Base-by-base conservation (phyloP, 2,329 filamentous ascomycete genomes). In the Apiospora aurea region DNA sequence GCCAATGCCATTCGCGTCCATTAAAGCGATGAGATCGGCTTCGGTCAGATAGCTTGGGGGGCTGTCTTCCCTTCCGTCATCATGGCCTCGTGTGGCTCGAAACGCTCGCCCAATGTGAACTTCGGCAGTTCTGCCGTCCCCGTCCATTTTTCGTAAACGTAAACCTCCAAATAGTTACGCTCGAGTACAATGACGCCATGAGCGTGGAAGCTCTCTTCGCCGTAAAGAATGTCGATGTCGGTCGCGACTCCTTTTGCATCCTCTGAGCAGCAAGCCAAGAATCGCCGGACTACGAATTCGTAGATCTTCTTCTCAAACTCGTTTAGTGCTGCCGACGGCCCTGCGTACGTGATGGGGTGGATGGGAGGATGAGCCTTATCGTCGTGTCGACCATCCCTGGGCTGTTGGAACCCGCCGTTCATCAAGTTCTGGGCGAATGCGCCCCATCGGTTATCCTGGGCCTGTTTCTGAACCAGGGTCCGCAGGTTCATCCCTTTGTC, bases 1-100 rank as follows among this genome's bases (percentile, higher is more conserved):
- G 16, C 96, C 96, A 75, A 99, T 99, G 2, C 96, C 96, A 80
- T 99, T 99, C 64, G 94, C 95, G 83, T 99, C 96, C 96, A 99
- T 99, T 14, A 99, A 88, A 3, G 93, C 93, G 79, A 99, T 97
- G 38, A 99, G 87, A 80, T 99, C 96, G 0, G 96, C 95, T 80
- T 99, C 96, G 0, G 96, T 98, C 43, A 99, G 87, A 80, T 97
- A 98, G 29, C 88, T 90, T 0, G 96, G 96, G 16, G 95, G 0
- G 88, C 89, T 0, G 96, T 99, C 81, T 97, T 93, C n/a, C 96
- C 96, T 77, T 98, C 95, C 0, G 90, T 91, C 83, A 99, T 94
- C 77, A 93, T 91, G 4, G 95, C 96, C 83, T 98, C 95, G 0
- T 91, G 94, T 0, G 96, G 96, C 80, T 94, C 91, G 75, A 99